Base-by-base conservation (phyloP, 129 eudicot species). In the Heracleum sosnowskyi region DNA sequence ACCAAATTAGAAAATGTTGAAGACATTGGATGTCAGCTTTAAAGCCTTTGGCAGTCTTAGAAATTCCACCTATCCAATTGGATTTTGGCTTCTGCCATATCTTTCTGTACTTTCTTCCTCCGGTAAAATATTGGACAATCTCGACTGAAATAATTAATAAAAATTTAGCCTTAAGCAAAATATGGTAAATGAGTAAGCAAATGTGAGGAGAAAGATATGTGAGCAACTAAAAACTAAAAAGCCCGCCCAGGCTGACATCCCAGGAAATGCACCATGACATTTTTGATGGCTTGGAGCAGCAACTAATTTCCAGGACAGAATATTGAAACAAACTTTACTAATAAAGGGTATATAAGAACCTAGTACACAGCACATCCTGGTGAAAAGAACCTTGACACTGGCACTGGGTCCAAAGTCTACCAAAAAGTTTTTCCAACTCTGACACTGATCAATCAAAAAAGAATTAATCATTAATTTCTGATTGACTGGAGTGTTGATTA, bases 331-430 rank as follows among this genome's bases (percentile, higher is more conserved):
- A n/a, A 40, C 0, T 40, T 0, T 10, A 10, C 0, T 24, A 10
- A 40, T 20, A 4, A 47, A n/a, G 29, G 12, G 1, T 4, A n/a
- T 17, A 40, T 72, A 2, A 22, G 75, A 80, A 95, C 99, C 97
- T 96, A 42, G 99, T 96, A 87, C 99, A 92, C 72, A 92, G 83
- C 75, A 96, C 97, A 80, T 92, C 99, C 85, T 92, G 99, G 75
- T 96, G 99, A 85, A 96, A 97, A 33, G 99, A 96, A 69, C 97
- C 97, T 86, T 96, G 97, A 82, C 99, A 96, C 85, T 96, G 99
- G 85, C 99, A 96, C 70, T 92, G 99, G 69, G 97, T 96, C 99
- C 99, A 96, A 64, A 96, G 84, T 83, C 87, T 87, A 79, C 99
- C 99, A 81, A 96, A 96, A 46, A 92, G 90, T 78, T 86, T 80